Evolutionary conservation across 768 basidiomycete genomes (phyloP), one percentile per base, ranked within the genome.

Genomic region (Pulveroboletus sp.): DNA sequence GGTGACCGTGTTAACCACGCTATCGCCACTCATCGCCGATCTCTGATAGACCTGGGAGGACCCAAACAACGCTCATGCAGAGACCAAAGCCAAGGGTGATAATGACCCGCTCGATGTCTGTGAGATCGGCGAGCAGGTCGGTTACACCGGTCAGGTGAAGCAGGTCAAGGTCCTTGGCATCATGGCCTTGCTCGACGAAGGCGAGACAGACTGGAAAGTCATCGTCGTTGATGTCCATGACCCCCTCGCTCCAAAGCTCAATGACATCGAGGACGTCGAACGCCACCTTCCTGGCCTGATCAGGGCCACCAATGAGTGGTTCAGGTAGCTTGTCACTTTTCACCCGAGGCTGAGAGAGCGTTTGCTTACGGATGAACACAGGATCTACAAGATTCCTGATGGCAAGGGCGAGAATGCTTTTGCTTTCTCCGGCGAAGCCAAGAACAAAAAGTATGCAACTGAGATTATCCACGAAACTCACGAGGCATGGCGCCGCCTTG

Each of bases 141-240:
- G 95, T 59, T 92, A 93, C 70, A 83, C 85, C 55, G 96, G 96
- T 50, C 94, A 98, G 70, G 82, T 99, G 71, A 99, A 98, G 77
- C 96, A 97, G 72, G 96, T 99, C 82, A 99, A 99, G 79, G 89
- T 99, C 58, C 90, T 99, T 64, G 96, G 96, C 55, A 95, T 98
- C 82, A 98, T 98, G 95, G 96, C 96, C 50, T 79, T 98, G 51
- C 85, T 98, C 59, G 96, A 99, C 67, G 96, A 98, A 70, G 96
- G 96, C 62, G 96, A 98, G 77, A 98, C 96, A 58, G 96, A 98
- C 77, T 99, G 96, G 96, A 99, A 99, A 74, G 90, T 99, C 75
- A 83, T 99, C 71, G 96, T 95, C 68, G 92, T 98, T 58, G 96
- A 98, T 68, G 81, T 96, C 55, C 81, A 83, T 59, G 96, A 98